These are phyloP conservation scores for Cucumis hystrix DNA, from an alignment of 306 rosid species.

Conservation along the genomic window DNA sequence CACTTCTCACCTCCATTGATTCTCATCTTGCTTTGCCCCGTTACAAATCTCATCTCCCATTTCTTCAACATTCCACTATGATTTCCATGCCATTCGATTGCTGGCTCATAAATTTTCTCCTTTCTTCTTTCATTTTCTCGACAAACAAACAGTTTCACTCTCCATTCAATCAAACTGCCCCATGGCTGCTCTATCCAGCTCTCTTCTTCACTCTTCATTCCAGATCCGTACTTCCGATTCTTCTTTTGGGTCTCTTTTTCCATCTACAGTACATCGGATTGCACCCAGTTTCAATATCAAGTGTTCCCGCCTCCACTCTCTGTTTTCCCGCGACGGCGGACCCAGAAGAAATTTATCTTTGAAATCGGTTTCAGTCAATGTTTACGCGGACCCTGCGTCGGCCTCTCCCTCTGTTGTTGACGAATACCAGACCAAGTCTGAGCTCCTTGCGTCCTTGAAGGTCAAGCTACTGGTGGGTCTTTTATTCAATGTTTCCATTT, in stretches of 20 bases:
- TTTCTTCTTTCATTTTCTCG: background rate
- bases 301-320: constrained; percentile 6
- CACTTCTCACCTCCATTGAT: background rate
- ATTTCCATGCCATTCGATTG: background rate
- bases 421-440: constrained; percentile 4
- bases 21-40: background rate
- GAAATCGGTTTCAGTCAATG: constrained; percentile 25
- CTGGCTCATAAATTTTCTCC: background rate
- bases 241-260: constrained; percentile 19
- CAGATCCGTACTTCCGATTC: constrained; percentile 15
- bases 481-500: background rate
- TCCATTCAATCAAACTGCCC: background rate
- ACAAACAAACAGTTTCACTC: background rate
- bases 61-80: background rate
- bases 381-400: constrained; percentile 22
- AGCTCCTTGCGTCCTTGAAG: constrained; percentile 39
- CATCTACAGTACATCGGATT: background rate
- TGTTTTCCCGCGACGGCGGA: background rate
- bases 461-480: constrained; percentile 55
- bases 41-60: background rate
- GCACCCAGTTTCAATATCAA: constrained; percentile 3
- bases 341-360: constrained; percentile 15
- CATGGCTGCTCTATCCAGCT: constrained; percentile 37
- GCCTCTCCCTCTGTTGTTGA: constrained; percentile 12
- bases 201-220: constrained; percentile 17